Evolutionary conservation across 352 stramenopile genomes (phyloP).

Genomic region (Elongisporangium anandrum): DNA sequence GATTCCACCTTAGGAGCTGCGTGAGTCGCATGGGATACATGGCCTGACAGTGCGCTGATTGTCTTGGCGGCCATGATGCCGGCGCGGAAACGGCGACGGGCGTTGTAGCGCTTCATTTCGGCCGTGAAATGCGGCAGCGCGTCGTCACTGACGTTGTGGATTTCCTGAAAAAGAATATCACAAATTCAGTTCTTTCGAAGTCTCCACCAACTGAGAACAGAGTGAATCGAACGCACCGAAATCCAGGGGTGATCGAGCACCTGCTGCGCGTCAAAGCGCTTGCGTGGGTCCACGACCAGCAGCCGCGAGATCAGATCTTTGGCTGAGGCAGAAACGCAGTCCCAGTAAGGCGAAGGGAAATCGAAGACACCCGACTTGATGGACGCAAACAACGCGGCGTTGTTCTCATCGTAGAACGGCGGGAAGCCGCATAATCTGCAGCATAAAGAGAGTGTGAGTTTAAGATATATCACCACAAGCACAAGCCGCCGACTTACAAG

Average conservation of each 20-base stretch:
- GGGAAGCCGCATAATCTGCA: constrained; percentile 88
- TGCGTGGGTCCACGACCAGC: constrained; percentile 87
- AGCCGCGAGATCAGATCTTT: constrained; percentile 92
- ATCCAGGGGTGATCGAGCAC: constrained; percentile 86
- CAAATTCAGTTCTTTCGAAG: not conserved
- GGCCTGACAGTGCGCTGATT: constrained; percentile 39
- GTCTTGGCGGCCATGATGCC: constrained; percentile 80
- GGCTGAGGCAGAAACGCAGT: constrained; percentile 85
- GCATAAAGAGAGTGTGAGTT: constrained; percentile 35
- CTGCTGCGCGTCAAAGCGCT: constrained; percentile 85
- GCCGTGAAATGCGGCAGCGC: constrained; percentile 83
- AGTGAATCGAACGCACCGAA: constrained; percentile 24
- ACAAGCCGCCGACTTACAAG: constrained; percentile 20
- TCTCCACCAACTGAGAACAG: not conserved
- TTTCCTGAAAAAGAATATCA: constrained; percentile 23
- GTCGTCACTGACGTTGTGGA: constrained; percentile 69
- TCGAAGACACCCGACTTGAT: constrained; percentile 91
- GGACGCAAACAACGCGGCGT: constrained; percentile 80
- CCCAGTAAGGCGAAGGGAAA: constrained; percentile 93
- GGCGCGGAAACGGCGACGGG: constrained; percentile 68
- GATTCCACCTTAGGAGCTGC: constrained; percentile 10
- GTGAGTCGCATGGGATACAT: not conserved
- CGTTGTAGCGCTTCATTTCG: constrained; percentile 89
- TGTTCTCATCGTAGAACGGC: constrained; percentile 96
- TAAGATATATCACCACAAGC: constrained; percentile 1